phyloP scores from a whole-genome alignment of 805 yeast genomes.

The Candida takata region DNA sequence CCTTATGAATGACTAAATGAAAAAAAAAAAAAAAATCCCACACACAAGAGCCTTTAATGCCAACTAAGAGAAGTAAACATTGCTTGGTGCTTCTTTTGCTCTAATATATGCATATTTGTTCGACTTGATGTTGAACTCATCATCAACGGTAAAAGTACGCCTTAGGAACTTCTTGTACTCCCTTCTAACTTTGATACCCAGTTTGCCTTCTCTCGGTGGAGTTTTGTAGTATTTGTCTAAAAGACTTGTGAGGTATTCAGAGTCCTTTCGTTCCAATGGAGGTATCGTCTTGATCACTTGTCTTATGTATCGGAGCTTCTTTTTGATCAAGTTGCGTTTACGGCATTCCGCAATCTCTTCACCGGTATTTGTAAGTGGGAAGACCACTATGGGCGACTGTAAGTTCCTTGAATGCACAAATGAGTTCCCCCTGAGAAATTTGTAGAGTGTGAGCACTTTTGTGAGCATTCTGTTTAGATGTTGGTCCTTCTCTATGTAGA shows the following conservation, averaged over 20 bases:
- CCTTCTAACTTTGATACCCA: constrained; percentile 7
- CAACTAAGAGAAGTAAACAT: constrained; percentile 4
- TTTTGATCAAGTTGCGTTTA: constrained; percentile 15
- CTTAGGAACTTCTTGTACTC: constrained; percentile 21
- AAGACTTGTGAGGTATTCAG: constrained; percentile 9
- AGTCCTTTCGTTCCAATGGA: constrained; percentile 17
- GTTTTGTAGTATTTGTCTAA: constrained; percentile 9
- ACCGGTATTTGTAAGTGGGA: constrained; percentile 18
- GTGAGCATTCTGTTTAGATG: constrained; percentile 12
- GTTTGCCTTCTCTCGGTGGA: neutral
- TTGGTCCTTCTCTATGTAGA: constrained; percentile 5
- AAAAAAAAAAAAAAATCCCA: neutral
- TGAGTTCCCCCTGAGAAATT: constrained; percentile 8
- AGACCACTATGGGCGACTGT: constrained; percentile 9
- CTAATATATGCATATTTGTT: constrained; percentile 18
- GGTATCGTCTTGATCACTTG: constrained; percentile 11
- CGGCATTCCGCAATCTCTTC: constrained; percentile 17
- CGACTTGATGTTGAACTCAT: constrained; percentile 7
- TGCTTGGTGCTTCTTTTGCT: constrained; percentile 5
- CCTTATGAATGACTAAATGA: neutral
- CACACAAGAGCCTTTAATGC: neutral
- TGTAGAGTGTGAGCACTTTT: constrained; percentile 16
- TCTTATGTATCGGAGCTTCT: constrained; percentile 17
- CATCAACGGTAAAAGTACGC: constrained; percentile 15
- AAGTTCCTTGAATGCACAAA: constrained; percentile 16